Evolutionary conservation across 148 eudicot genomes (phyloP).

Genomic region (Limonium bicolor): DNA sequence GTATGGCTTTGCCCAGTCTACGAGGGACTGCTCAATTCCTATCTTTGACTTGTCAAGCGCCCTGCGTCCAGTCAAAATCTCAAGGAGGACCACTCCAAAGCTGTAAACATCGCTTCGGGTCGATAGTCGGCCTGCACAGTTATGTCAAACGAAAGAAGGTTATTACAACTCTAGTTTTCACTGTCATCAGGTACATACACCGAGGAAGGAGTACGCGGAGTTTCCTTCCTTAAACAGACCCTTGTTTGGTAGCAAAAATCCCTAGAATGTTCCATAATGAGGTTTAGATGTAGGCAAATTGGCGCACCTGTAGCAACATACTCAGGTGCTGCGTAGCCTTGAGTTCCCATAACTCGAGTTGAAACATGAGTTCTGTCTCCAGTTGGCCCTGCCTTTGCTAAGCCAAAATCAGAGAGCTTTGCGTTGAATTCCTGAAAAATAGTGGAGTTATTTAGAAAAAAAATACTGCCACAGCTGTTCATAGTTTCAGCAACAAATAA

Average conservation of each 20-base stretch:
- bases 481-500: neutral
- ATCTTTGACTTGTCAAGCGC: slow-evolving; percentile 55
- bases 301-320: slow-evolving; percentile 55
- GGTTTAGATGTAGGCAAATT: too few species aligned
- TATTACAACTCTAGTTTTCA: too few species aligned
- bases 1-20: slow-evolving; percentile 77
- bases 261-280: too few species aligned
- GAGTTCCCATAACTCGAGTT: slow-evolving; percentile 74
- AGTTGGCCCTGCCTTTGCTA: slow-evolving; percentile 73
- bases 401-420: slow-evolving; percentile 62
- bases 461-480: too few species aligned
- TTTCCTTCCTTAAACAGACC: too few species aligned
- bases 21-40: slow-evolving; percentile 49
- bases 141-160: too few species aligned
- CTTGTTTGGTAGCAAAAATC: too few species aligned
- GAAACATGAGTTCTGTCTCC: slow-evolving; percentile 73
- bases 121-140: slow-evolving; percentile 57
- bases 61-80: slow-evolving; percentile 57
- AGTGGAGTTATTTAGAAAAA: neutral
- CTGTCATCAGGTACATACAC: too few species aligned
- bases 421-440: slow-evolving; percentile 45
- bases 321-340: slow-evolving; percentile 73
- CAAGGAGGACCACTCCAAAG: slow-evolving; percentile 69
- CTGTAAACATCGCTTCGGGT: slow-evolving; percentile 71
- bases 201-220: too few species aligned